Conservation (phyloP, 202 grass and related monocot genomes). For the Thinopyrum obtusiflorum region DNA sequence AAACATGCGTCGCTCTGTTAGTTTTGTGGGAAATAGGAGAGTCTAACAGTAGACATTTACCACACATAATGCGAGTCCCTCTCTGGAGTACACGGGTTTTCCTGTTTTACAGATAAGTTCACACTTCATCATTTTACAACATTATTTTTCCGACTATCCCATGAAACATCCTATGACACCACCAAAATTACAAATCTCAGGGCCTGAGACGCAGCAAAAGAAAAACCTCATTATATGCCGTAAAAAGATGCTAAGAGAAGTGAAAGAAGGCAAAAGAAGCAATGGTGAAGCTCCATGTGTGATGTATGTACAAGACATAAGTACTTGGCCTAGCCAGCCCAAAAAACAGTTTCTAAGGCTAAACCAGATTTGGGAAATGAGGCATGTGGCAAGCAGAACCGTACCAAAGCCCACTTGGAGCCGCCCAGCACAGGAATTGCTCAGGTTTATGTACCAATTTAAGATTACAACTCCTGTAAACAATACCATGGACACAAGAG, state of each 20-base stretch:
- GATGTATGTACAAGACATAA: not conserved
- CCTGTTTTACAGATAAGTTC: not conserved
- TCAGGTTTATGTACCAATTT: not conserved
- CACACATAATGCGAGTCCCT: not conserved
- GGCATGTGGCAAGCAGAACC: not conserved
- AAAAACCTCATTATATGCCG: not conserved
- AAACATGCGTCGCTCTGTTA: too few relatives aligned
- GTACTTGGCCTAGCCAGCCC: not conserved
- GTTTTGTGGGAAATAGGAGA: not conserved
- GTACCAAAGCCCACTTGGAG: not conserved
- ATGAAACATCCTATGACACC: not conserved
- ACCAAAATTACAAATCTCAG: not conserved
- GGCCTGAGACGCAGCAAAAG: not conserved
- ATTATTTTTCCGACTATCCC: not conserved
- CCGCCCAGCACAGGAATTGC: not conserved
- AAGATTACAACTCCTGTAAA: conserved; percentile 9
- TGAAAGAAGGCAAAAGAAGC: not conserved
- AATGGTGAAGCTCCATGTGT: not conserved
- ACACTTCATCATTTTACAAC: not conserved
- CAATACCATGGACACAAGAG: not conserved
- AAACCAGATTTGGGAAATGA: not conserved
- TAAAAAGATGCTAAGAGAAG: not conserved
- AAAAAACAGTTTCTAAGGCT: not conserved
- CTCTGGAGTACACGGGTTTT: not conserved
- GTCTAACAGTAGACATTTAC: not conserved